Conservation (phyloP, 495 filamentous ascomycete genomes). For the Xylaria grammica region DNA sequence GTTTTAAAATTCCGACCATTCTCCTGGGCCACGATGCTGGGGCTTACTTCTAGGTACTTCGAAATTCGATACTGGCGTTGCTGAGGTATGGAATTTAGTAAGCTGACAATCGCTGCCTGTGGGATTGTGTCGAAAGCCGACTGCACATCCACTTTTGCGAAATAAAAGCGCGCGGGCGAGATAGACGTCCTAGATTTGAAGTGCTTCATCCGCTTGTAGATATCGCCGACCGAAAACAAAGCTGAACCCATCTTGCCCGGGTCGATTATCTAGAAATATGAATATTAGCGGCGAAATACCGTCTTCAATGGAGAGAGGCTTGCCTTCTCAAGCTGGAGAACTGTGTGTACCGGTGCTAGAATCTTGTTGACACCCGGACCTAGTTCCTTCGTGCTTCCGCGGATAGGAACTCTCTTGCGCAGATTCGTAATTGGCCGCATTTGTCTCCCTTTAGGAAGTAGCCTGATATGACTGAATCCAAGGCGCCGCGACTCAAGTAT, state of each 20-base stretch:
- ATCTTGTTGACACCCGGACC: constrained; percentile 81
- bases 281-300: constrained; percentile 9
- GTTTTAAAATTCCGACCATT: constrained; percentile 25
- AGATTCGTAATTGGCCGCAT: constrained; percentile 89
- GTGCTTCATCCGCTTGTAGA: constrained; percentile 73
- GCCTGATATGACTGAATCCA: constrained; percentile 77
- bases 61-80: constrained; percentile 72
- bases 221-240: constrained; percentile 79
- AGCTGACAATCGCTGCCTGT: constrained; percentile 69
- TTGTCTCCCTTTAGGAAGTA: constrained; percentile 72
- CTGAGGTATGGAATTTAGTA: constrained; percentile 68
- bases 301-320: constrained; percentile 5
- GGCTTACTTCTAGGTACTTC: constrained; percentile 74
- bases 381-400: constrained; percentile 59
- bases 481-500: constrained; percentile 67
- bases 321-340: constrained; percentile 80
- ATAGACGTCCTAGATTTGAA: constrained; percentile 63
- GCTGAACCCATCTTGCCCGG: constrained; percentile 71
- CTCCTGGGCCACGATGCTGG: constrained; percentile 39
- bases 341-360: constrained; percentile 73
- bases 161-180: constrained; percentile 59
- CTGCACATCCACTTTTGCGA: constrained; percentile 90
- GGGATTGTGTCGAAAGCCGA: constrained; percentile 96
- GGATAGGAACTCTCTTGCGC: constrained; percentile 62
- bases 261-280: constrained; percentile 49